phyloP scores from a whole-genome alignment of 768 basidiomycete genomes.

The Clathrus columnatus region DNA sequence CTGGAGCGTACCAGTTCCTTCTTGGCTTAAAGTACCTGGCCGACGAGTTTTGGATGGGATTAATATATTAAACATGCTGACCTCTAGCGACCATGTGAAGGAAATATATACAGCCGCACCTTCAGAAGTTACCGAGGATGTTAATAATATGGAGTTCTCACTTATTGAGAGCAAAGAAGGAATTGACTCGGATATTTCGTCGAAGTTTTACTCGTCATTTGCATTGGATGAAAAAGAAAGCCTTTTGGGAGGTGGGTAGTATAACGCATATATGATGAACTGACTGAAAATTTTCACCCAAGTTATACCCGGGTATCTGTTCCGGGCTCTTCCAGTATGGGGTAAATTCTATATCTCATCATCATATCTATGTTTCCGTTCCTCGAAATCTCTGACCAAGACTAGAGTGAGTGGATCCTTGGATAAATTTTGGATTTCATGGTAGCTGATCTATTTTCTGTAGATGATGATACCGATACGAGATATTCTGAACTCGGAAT shows the following conservation, averaged over 20 bases:
- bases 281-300: constrained; percentile 22
- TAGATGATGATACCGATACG: constrained; percentile 94
- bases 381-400: constrained; percentile 70
- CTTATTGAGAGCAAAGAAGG: constrained; percentile 69
- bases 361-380: constrained; percentile 92
- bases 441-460: constrained; percentile 3
- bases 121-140: constrained; percentile 17
- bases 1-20: constrained; percentile 64
- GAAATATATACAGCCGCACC: constrained; percentile 50
- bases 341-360: constrained; percentile 88
- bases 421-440: not conserved
- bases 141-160: constrained; percentile 62
- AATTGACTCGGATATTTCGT: constrained; percentile 49
- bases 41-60: constrained; percentile 18
- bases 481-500: constrained; percentile 79
- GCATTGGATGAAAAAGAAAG: constrained; percentile 84
- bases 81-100: constrained; percentile 34
- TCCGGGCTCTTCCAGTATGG: constrained; percentile 79
- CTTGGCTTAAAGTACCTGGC: constrained; percentile 47
- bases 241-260: constrained; percentile 73
- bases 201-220: constrained; percentile 76
- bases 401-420: constrained; percentile 57
- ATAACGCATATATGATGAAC: not conserved
- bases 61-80: constrained; percentile 30
- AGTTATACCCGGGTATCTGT: constrained; percentile 92